Conservation (phyloP, 495 filamentous ascomycete genomes). For the Neohortaea acidophila region DNA sequence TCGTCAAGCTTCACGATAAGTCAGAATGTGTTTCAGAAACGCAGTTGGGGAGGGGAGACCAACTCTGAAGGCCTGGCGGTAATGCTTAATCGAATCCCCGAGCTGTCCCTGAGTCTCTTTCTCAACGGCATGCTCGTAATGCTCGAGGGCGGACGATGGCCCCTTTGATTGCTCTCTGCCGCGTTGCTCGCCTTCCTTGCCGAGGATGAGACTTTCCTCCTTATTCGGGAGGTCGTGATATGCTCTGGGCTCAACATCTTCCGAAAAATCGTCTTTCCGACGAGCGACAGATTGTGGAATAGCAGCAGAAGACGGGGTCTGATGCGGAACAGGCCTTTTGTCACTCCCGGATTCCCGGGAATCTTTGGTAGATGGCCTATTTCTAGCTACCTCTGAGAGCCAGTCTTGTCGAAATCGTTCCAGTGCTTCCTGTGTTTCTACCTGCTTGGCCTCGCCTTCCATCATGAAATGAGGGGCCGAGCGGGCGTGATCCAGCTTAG, state of each 20-base stretch:
- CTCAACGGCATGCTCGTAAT: conserved; percentile 86
- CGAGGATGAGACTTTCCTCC: conserved; percentile 30
- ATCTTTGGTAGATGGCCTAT: conserved; percentile 15
- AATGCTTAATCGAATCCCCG: conserved; percentile 78
- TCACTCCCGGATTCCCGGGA: no score
- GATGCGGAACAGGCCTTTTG: no score
- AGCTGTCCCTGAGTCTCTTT: conserved; percentile 69
- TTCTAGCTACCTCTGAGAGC: conserved; percentile 60
- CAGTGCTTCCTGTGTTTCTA: conserved; percentile 47
- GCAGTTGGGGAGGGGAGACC: conserved; percentile 6
- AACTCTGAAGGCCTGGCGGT: conserved; percentile 79
- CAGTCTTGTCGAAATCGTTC: conserved; percentile 69
- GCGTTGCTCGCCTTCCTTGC: conserved; percentile 23
- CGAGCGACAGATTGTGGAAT: conserved; percentile 10
- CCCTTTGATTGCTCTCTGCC: conserved; percentile 27
- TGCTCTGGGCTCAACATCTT: conserved; percentile 29
- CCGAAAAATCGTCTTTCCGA: conserved; percentile 20
- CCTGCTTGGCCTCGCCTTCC: no score
- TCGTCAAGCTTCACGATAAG: conserved; percentile 52
- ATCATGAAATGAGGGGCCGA: no score
- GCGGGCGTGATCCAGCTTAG: no score
- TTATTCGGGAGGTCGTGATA: conserved; percentile 33
- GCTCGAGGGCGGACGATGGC: conserved; percentile 68
- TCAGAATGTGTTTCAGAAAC: conserved; percentile 5
- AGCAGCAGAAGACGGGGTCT: no score